Percentiles rank a stretch among this genome's conserved stretches.
Conservation (phyloP, 176 grass and related monocot species). For the Avena eriantha region DNA sequence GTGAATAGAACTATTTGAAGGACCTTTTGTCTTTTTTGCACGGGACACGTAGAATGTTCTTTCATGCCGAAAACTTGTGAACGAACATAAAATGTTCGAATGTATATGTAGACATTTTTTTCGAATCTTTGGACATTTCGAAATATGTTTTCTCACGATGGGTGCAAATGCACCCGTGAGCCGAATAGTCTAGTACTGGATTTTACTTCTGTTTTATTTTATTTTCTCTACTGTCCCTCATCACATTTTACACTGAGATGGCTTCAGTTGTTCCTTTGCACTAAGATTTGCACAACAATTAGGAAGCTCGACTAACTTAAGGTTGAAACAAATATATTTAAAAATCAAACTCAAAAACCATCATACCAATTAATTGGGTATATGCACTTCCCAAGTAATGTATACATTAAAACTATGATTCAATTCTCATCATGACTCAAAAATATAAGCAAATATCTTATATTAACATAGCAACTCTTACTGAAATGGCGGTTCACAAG, state of each 20-base stretch:
- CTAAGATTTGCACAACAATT: not conserved
- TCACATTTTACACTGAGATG: not conserved
- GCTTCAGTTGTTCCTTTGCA: constrained; percentile 20
- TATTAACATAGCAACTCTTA: constrained; percentile 2
- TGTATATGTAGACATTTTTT: too few relatives aligned
- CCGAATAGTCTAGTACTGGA: too few relatives aligned
- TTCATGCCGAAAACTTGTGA: too few relatives aligned
- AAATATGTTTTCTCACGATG: too few relatives aligned
- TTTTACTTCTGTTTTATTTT: too few relatives aligned
- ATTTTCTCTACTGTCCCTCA: too few relatives aligned
- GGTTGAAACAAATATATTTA: constrained; percentile 10
- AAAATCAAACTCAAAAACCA: not conserved
- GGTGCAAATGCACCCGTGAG: too few relatives aligned
- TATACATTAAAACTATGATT: not conserved
- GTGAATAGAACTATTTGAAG: too few relatives aligned
- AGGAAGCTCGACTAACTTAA: not conserved
- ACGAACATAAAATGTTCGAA: too few relatives aligned
- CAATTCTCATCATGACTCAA: constrained; percentile 3
- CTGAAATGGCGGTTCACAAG: constrained; percentile 28
- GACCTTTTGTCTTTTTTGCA: too few relatives aligned
- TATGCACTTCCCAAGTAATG: constrained; percentile 4
- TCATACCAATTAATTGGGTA: not conserved
- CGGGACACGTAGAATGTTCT: too few relatives aligned
- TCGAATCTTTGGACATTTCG: too few relatives aligned
- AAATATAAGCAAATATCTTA: constrained; percentile 23